Conservation (phyloP, 345 rosid species). For the Psidium friedrichsthalianum region DNA sequence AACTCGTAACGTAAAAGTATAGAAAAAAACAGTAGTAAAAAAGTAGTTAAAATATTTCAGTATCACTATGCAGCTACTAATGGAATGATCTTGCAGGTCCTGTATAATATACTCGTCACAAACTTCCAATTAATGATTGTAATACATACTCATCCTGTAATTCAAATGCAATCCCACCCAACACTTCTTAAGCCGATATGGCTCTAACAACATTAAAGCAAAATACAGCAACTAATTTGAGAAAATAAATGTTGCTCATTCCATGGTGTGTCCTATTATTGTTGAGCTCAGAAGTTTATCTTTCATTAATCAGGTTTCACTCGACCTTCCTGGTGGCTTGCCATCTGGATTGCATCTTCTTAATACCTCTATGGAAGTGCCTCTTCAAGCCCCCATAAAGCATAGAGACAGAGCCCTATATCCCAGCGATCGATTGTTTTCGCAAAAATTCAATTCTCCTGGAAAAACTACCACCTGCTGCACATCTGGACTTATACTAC, state of each 20-base stretch:
- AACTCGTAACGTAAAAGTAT: too few species aligned
- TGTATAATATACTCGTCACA: background rate
- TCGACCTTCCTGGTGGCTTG: background rate
- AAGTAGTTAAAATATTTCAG: too few species aligned
- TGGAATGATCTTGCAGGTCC: too few species aligned
- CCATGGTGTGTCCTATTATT: background rate
- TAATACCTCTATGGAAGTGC: background rate
- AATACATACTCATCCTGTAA: background rate
- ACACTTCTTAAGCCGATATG: background rate
- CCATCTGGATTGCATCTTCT: background rate
- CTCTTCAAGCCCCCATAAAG: background rate
- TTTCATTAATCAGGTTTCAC: background rate
- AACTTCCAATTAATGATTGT: background rate
- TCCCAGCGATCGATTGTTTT: background rate
- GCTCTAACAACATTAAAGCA: background rate
- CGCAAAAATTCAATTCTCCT: background rate
- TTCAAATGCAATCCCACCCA: background rate
- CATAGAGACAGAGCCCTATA: background rate
- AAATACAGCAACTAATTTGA: background rate
- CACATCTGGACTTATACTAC: background rate
- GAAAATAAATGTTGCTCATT: background rate
- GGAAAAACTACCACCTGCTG: background rate
- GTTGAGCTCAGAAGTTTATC: background rate
- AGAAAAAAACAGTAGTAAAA: too few species aligned
- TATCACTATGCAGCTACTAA: too few species aligned